Evolutionary conservation across 805 yeast genomes (phyloP), one percentile per base, ranked within the genome.

Genomic region (Pachysolen tannophilus): DNA sequence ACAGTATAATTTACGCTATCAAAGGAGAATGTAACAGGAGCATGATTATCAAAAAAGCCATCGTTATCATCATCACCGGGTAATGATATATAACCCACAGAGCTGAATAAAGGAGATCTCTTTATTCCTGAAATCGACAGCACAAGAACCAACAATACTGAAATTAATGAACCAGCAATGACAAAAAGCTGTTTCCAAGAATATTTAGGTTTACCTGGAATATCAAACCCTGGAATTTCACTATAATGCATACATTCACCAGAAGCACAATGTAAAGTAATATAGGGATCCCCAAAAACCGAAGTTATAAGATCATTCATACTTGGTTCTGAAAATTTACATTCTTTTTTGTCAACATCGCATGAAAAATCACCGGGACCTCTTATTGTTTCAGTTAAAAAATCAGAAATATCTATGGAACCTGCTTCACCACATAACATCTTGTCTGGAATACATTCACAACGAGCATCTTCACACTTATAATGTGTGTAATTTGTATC

Each of bases 301-400:
- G 85, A 77, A 39, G 76, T 67, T 38, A 92, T 92, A 49, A 92
- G 68, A 44, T 84, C 94, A 59, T 92, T 84, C 97, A 92, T 90
- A 36, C 92, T 79, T 30, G 98, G 97, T 53, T 92, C 98, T 3
- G 90, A 79, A 50, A 92, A 92, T 31, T 66, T 66, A 61, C 98
- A 92, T 30, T 65, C 58, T 28, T 67, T 72, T 11, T 69, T 54
- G 5, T 60, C 55, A 16, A 83, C 55, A 53, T 86, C 84, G 60
- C 98, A 92, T 3, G 75, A 61, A 49, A 92, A 87, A 43, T 82
- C 88, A 21, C 95, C 98, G 0, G 98, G 98, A 2, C 98, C 98
- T 26, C 63, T 64, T 41, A 92, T 87, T 5, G 95, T 83, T 52
- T 88, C 92, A 2, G 87, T 76, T 41, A 92, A 66, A 56, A 94